Base-by-base conservation (phyloP, 495 filamentous ascomycete genomes). In the Penicillium salamii region DNA sequence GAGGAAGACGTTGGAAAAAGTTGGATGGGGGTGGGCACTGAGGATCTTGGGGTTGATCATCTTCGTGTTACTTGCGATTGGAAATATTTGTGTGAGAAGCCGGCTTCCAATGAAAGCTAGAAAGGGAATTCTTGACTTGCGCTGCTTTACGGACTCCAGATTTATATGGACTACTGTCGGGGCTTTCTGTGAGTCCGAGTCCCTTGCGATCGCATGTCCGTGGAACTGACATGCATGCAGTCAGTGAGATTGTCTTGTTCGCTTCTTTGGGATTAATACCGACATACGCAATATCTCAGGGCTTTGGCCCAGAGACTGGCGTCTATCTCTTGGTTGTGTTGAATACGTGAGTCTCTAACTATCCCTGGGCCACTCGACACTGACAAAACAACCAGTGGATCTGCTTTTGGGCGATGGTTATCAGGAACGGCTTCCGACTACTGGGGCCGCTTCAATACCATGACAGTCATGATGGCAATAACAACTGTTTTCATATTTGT, bases 391-490 rank as follows among this genome's bases (percentile, higher is more conserved):
- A 26, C 7, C 31, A 67, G 58, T 11, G 54, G 50, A 37, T 63
- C 57, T 19, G 56, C 45, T 17, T 39, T 86, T 36, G 87, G 87
- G 4, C 78, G 88, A 24, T 84, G 86, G 42, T 50, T 86, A 3
- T 84, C 85, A 4, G 86, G 85, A 18, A 75, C 79, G 46, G 50
- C 84, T 14, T 86, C 81, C 19, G 88, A 91, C 61, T 77, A 74
- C 40, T 50, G 85, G 33, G 88, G 88, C 1, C 78, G 84, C 15
- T 85, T 81, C 67, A 90, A 90, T 61, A 71, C 55, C 7, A 51
- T 65, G n/a, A 53, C 55, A 12, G 7, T 56, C 0, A 48, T 63
- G 3, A 61, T 83, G 7, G 24, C 67, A 13, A 46, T 71, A 5
- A 75, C 75, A 2, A 57, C 78, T 0, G 44, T 82, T 6, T 58